phyloP scores from a whole-genome alignment of 139 green algal genomes.

The Pseudopediastrum boryanum region DNA sequence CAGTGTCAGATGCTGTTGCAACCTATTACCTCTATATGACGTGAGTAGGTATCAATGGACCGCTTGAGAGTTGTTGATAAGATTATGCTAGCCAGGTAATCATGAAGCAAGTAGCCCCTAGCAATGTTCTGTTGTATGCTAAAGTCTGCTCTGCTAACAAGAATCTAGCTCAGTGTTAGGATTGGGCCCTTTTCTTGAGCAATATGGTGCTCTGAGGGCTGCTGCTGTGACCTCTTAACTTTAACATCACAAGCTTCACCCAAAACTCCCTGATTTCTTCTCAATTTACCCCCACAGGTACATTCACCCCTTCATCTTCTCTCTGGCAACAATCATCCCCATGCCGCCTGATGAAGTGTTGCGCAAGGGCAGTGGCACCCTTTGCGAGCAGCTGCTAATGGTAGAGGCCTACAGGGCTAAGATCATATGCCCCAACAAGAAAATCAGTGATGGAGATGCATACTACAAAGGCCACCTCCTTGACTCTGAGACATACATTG shows the following conservation, averaged over 20 bases:
- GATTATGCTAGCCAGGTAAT: not conserved
- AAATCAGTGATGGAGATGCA: constrained; percentile 48
- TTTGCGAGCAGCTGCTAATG: constrained; percentile 99
- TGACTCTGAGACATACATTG: constrained; percentile 99
- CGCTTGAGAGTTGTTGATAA: not conserved
- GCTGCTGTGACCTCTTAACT: too few species aligned
- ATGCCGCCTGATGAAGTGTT: constrained; percentile 97
- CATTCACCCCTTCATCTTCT: constrained; percentile 99
- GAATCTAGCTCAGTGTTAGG: too few species aligned
- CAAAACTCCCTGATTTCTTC: too few species aligned
- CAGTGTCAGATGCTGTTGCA: constrained; percentile 95
- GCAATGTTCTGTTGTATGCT: too few species aligned
- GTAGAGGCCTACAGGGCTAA: constrained; percentile 74
- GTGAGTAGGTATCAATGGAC: constrained; percentile 33
- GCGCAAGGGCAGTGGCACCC: constrained; percentile 92
- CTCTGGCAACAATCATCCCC: constrained; percentile 97
- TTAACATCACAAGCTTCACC: too few species aligned
- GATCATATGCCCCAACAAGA: constrained; percentile 97
- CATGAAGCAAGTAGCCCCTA: too few species aligned
- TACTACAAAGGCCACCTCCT: constrained; percentile 80
- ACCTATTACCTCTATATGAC: constrained; percentile 99
- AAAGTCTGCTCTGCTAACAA: too few species aligned
- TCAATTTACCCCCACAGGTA: too few species aligned
- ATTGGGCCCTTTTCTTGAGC: too few species aligned
- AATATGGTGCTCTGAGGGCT: too few species aligned